Conservation (phyloP, 257 asterid species). For the Thymus quinquecostatus region DNA sequence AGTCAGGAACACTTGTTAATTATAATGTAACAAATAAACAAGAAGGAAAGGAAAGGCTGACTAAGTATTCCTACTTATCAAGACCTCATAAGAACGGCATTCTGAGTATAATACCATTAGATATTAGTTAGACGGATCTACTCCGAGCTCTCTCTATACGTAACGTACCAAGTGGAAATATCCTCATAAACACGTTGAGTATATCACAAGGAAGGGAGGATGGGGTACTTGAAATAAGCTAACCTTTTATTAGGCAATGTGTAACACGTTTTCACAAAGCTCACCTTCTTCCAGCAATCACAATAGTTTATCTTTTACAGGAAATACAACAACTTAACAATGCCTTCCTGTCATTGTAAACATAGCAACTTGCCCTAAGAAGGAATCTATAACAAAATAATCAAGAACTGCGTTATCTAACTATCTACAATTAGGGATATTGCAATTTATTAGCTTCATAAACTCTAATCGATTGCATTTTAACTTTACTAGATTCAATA, state of each 20-base stretch:
- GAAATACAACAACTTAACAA: not conserved
- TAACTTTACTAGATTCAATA: not conserved
- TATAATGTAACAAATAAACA: conserved; percentile 12
- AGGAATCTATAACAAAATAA: not conserved
- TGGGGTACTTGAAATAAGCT: no score
- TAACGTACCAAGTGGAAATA: no score
- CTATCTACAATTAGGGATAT: not conserved
- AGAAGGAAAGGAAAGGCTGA: not conserved
- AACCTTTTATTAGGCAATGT: no score
- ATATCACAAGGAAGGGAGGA: no score
- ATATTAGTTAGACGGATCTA: conserved; percentile 7
- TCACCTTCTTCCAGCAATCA: not conserved
- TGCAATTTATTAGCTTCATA: not conserved
- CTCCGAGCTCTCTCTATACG: not conserved
- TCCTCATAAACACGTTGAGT: no score
- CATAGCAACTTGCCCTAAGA: conserved; percentile 5
- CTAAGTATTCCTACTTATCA: not conserved
- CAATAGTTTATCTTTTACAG: not conserved
- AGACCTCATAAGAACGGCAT: not conserved
- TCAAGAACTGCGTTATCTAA: not conserved
- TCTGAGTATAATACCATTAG: conserved; percentile 1
- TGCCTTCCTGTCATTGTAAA: not conserved
- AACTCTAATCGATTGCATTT: not conserved
- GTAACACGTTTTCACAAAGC: not conserved
- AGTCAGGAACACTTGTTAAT: not conserved